Evolutionary conservation across 192 early-diverging fungal genomes (phyloP).

Genomic region (Nowakowskiella sp.): DNA sequence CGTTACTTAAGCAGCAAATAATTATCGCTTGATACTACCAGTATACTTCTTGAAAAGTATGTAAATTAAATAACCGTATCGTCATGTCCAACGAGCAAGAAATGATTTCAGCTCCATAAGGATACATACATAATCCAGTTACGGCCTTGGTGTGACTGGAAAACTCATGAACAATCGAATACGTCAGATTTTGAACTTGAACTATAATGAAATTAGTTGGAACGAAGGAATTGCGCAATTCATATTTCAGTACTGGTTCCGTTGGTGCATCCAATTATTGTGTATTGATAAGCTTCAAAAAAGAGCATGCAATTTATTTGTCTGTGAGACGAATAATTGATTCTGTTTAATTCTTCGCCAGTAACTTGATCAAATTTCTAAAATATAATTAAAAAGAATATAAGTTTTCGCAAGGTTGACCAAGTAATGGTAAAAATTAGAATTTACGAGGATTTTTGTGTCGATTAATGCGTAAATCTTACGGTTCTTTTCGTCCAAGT

Average conservation of each 20-base stretch:
- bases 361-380: slow-evolving; percentile 15
- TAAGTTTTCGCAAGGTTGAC: neutral
- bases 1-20: neutral
- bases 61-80: slow-evolving; percentile 38
- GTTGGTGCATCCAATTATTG: slow-evolving; percentile 35
- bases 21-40: slow-evolving; percentile 21
- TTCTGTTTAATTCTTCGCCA: slow-evolving; percentile 17
- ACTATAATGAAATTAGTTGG: slow-evolving; percentile 6
- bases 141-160: slow-evolving; percentile 33
- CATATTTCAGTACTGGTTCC: slow-evolving; percentile 29
- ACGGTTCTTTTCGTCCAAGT: slow-evolving; percentile 18
- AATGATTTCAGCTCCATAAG: slow-evolving; percentile 29
- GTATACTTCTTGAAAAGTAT: slow-evolving; percentile 39
- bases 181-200: slow-evolving; percentile 29
- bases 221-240: slow-evolving; percentile 5
- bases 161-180: slow-evolving; percentile 41
- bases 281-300: slow-evolving; percentile 37
- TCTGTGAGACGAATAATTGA: slow-evolving; percentile 22
- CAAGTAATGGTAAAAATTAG: neutral
- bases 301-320: slow-evolving; percentile 28
- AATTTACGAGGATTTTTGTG: slow-evolving; percentile 31
- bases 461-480: slow-evolving; percentile 30
- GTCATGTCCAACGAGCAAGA: slow-evolving; percentile 33
- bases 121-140: slow-evolving; percentile 30
- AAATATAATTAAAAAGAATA: neutral